phyloP scores from a whole-genome alignment of 2,329 filamentous ascomycete genomes.

The Aspergillus transmontanensis region DNA sequence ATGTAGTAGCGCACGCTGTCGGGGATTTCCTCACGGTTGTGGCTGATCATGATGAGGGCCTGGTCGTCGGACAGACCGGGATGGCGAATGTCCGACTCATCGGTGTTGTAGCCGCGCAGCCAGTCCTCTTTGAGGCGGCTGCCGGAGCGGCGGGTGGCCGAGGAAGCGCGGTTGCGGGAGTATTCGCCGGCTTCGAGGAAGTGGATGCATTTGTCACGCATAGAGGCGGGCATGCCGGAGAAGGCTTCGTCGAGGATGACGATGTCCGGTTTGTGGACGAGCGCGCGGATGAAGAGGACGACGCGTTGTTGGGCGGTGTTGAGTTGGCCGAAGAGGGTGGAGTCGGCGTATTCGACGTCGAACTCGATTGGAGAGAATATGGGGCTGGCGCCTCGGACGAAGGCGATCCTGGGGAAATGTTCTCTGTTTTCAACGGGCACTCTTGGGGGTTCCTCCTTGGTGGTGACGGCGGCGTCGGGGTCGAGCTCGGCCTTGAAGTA shows the following conservation, averaged over 20 bases:
- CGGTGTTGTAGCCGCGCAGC: slow-evolving; percentile 14
- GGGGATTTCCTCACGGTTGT: slow-evolving; percentile 87
- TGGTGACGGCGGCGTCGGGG: slow-evolving; percentile 44
- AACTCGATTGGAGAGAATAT: slow-evolving; percentile 22
- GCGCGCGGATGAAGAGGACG: slow-evolving; percentile 77
- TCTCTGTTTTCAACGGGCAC: slow-evolving; percentile 1
- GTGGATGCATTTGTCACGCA: slow-evolving; percentile 82
- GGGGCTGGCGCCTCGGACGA: slow-evolving; percentile 1
- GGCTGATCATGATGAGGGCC: slow-evolving; percentile 88
- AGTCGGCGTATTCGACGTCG: slow-evolving; percentile 68
- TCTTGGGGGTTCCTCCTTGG: slow-evolving; percentile 18
- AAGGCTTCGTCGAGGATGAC: slow-evolving; percentile 87
- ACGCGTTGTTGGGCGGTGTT: slow-evolving; percentile 66
- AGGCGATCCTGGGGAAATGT: slow-evolving; percentile 24
- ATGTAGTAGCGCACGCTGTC: slow-evolving; percentile 81
- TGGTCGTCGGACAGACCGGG: slow-evolving; percentile 69
- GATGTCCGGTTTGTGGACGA: slow-evolving; percentile 79
- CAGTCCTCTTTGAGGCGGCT: slow-evolving; percentile 8
- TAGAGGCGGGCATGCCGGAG: slow-evolving; percentile 77
- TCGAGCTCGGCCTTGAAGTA: slow-evolving; percentile 83
- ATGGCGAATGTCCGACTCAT: slow-evolving; percentile 21
- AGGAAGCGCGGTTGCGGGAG: slow-evolving; percentile 41
- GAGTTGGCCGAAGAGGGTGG: slow-evolving; percentile 71
- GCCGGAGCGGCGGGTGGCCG: slow-evolving; percentile 16
- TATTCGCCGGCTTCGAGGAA: slow-evolving; percentile 72